These are phyloP conservation scores for Phaeosphaeriaceae sp. DNA, from an alignment of 2,329 filamentous ascomycete species.

Conservation along the genomic window DNA sequence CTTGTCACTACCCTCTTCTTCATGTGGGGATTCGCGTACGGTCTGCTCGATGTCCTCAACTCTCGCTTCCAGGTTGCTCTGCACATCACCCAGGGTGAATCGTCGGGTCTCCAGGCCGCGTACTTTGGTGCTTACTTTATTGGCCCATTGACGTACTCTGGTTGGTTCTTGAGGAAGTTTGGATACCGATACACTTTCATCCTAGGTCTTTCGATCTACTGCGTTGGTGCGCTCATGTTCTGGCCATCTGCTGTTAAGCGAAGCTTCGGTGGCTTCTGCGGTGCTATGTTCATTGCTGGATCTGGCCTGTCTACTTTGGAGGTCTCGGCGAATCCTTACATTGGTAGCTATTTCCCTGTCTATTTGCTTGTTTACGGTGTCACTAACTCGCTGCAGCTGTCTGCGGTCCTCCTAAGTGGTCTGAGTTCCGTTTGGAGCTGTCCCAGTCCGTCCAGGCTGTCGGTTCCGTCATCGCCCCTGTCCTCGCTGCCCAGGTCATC, in stretches of 20 bases:
- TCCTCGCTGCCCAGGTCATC: slow-evolving; percentile 68
- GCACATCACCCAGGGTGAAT: slow-evolving; percentile 53
- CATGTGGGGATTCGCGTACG: slow-evolving; percentile 68
- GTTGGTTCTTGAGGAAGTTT: slow-evolving; percentile 58
- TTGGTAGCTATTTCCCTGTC: too few species aligned
- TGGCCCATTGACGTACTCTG: slow-evolving; percentile 57
- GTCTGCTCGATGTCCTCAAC: slow-evolving; percentile 64
- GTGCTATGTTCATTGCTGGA: slow-evolving; percentile 64
- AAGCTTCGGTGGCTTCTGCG: slow-evolving; percentile 68
- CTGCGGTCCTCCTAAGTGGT: slow-evolving; percentile 64
- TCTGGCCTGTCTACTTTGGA: slow-evolving; percentile 64
- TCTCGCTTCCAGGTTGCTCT: slow-evolving; percentile 57
- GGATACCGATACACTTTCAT: slow-evolving; percentile 59
- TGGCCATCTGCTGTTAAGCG: slow-evolving; percentile 65
- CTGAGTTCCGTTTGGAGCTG: slow-evolving; percentile 66
- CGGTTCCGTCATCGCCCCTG: slow-evolving; percentile 66
- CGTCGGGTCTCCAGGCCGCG: slow-evolving; percentile 58
- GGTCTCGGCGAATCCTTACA: slow-evolving; percentile 64
- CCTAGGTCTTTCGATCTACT: slow-evolving; percentile 63
- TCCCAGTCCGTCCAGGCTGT: slow-evolving; percentile 67
- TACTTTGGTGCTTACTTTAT: slow-evolving; percentile 61
- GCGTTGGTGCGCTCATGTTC: slow-evolving; percentile 65
- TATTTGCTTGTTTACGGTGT: too few species aligned
- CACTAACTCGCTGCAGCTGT: too few species aligned
- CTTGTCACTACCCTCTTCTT: slow-evolving; percentile 73